These are phyloP conservation scores for Candida nitratophila DNA, from an alignment of 805 yeast genomes.

Conservation along the genomic window DNA sequence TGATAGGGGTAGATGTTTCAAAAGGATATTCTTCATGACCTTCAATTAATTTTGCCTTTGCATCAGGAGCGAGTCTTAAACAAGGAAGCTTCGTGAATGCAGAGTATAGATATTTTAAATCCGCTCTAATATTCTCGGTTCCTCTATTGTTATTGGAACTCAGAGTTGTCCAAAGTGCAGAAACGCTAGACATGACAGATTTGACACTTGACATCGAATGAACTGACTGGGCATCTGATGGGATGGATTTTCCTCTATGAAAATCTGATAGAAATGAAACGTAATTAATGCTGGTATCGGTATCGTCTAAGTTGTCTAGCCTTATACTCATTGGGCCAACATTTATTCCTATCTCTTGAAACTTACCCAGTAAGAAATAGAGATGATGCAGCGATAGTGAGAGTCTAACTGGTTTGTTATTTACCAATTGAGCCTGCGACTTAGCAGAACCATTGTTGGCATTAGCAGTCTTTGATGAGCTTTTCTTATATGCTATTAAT, in stretches of 20 bases:
- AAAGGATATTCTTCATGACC: slow-evolving; percentile 68
- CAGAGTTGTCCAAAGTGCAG: slow-evolving; percentile 32
- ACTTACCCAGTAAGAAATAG: slow-evolving; percentile 51
- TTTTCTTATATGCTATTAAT: slow-evolving; percentile 43
- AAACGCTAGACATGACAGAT: slow-evolving; percentile 40
- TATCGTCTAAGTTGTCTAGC: slow-evolving; percentile 47
- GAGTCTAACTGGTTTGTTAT: slow-evolving; percentile 45
- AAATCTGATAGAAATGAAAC: slow-evolving; percentile 56
- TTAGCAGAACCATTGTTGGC: slow-evolving; percentile 2
- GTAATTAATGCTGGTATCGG: slow-evolving; percentile 40
- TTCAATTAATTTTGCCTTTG: slow-evolving; percentile 47
- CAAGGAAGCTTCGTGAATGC: slow-evolving; percentile 64
- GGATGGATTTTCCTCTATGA: slow-evolving; percentile 29
- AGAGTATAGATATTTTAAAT: slow-evolving; percentile 49
- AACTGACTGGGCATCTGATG: slow-evolving; percentile 37
- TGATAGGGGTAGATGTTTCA: slow-evolving; percentile 62
- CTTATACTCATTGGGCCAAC: slow-evolving; percentile 60
- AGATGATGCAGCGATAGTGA: slow-evolving; percentile 58
- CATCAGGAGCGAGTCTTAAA: slow-evolving; percentile 51
- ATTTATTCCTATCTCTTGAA: slow-evolving; percentile 38
- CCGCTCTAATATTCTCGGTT: slow-evolving; percentile 31
- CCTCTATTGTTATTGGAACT: slow-evolving; percentile 34
- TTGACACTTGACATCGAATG: slow-evolving; percentile 54
- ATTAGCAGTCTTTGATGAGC: slow-evolving; percentile 7
- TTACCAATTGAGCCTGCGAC: slow-evolving; percentile 2